A percentile compares a stretch with the other conserved stretches of the same genome.
Evolutionary conservation across 768 basidiomycete species (phyloP).

Genomic region (Leccinum variicolor): DNA sequence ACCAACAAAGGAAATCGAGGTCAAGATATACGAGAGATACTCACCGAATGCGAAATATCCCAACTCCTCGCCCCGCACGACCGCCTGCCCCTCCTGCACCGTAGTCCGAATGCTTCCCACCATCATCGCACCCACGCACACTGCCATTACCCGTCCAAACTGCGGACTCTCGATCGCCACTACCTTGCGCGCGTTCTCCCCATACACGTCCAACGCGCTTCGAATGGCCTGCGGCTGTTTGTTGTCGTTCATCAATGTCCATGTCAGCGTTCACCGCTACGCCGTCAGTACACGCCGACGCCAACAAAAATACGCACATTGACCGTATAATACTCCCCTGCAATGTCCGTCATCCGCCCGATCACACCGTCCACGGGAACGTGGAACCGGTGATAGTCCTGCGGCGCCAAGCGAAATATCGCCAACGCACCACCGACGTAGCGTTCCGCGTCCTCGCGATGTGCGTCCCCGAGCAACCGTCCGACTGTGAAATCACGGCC

Average conservation of each 20-base stretch:
- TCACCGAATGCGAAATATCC: slow-evolving; percentile 94
- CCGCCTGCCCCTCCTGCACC: slow-evolving; percentile 76
- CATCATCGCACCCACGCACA: slow-evolving; percentile 95
- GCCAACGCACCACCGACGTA: slow-evolving; percentile 81
- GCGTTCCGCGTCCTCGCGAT: slow-evolving; percentile 63
- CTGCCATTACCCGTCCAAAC: slow-evolving; percentile 90
- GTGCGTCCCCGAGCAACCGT: slow-evolving; percentile 75
- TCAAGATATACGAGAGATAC: slow-evolving; percentile 19
- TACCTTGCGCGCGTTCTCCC: slow-evolving; percentile 91
- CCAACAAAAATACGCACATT: slow-evolving; percentile 55
- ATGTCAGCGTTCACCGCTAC: not conserved
- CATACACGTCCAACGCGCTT: slow-evolving; percentile 86
- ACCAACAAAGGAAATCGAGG: not conserved
- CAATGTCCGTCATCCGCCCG: slow-evolving; percentile 77
- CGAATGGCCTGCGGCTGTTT: slow-evolving; percentile 88
- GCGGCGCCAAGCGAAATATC: slow-evolving; percentile 90
- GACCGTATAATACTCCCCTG: slow-evolving; percentile 96
- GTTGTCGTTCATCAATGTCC: not conserved
- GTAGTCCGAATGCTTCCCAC: slow-evolving; percentile 88
- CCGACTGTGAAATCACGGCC: slow-evolving; percentile 88
- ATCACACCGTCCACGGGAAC: slow-evolving; percentile 82
- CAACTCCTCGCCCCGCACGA: slow-evolving; percentile 85
- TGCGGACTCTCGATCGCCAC: slow-evolving; percentile 87
- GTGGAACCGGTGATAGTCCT: slow-evolving; percentile 96
- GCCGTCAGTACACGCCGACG: not conserved